Evolutionary conservation across 305 asterid species (phyloP), one percentile per base, ranked within the genome.

Genomic region (Galium porrigens): DNA sequence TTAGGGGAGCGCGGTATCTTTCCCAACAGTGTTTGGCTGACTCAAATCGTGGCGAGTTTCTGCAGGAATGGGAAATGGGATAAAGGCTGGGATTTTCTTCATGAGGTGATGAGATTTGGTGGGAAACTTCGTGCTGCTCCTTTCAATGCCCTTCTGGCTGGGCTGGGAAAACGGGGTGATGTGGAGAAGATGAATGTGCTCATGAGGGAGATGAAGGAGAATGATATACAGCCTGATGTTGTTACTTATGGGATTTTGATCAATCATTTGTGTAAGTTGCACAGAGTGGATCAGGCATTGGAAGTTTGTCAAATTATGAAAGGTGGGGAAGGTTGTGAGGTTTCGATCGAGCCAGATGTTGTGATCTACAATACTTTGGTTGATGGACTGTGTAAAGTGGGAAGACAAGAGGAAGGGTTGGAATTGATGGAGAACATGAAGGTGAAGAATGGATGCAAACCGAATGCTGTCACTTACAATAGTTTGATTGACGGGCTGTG

Each of bases 331-430:
- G 65, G 52, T 39, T 32, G 77, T 39, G 84, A 65, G 25, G 60
- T 78, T 55, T 75, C 80, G 9, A 65, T 86, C 22, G 68, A 81
- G 60, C 94, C 91, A 0, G 98, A 92, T 70, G 66, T 65, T 61
- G 73, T 89, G 65, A 63, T 85, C 41, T 87, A 79, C 59, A 92
- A 86, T 79, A 87, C 88, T 7, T 61, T 89, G 74, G 87, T 92
- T 61, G 79, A 84, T 78, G 98, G 95, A 41, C 68, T 92, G 64
- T 92, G 95, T 73, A 91, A 87, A 74, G 94, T 81, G 14, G 98
- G 94, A 71, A 84, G 94, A 75, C 86, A 76, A 59, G 92, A 82
- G 60, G 96, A 85, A 74, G 95, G 88, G 44, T 46, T 85, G 49
- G 63, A 67, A 68, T 72, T 88, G 65, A 73, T 88, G 86, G 89